Conservation (phyloP, 208 protist species). For the Trypanosoma rangeli region DNA sequence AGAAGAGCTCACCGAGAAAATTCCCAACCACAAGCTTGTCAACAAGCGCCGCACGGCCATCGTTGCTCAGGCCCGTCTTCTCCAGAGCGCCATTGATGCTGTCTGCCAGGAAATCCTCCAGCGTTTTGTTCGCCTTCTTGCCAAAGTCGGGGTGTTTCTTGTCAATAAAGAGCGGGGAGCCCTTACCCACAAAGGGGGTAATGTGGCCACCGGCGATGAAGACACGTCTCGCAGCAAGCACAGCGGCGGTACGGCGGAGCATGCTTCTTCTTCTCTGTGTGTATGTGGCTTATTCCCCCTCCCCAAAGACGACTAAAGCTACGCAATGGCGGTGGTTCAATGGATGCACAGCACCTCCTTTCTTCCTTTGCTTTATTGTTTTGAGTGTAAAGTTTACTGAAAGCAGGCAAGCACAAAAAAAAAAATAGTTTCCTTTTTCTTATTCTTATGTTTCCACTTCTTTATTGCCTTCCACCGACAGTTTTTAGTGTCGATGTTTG, state of each 20-base stretch:
- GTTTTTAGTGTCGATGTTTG: no score
- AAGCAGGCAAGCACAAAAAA: background rate
- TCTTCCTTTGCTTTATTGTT: no score
- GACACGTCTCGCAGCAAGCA: slow-evolving; percentile 38
- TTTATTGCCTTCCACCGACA: background rate
- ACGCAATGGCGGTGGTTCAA: background rate
- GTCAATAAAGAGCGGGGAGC: slow-evolving; percentile 87
- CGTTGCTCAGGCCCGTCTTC: slow-evolving; percentile 31
- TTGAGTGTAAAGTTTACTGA: no score
- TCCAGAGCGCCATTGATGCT: slow-evolving; percentile 60
- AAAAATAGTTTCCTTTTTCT: background rate
- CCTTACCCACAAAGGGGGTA: slow-evolving; percentile 90
- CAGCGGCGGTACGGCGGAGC: slow-evolving; percentile 9
- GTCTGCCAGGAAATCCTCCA: slow-evolving; percentile 71
- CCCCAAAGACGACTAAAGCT: background rate
- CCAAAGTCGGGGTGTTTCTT: slow-evolving; percentile 92
- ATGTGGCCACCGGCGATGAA: slow-evolving; percentile 88
- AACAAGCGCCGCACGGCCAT: slow-evolving; percentile 61
- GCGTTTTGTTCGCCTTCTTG: slow-evolving; percentile 84
- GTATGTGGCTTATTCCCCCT: background rate
- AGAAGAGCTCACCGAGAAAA: slow-evolving; percentile 89
- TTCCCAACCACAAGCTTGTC: slow-evolving; percentile 85
- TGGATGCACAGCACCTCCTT: no score
- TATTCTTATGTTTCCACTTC: background rate
- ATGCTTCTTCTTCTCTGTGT: slow-evolving; percentile 19